Conservation (phyloP, 164 flowering plant species). For the Liquidambar formosana region DNA sequence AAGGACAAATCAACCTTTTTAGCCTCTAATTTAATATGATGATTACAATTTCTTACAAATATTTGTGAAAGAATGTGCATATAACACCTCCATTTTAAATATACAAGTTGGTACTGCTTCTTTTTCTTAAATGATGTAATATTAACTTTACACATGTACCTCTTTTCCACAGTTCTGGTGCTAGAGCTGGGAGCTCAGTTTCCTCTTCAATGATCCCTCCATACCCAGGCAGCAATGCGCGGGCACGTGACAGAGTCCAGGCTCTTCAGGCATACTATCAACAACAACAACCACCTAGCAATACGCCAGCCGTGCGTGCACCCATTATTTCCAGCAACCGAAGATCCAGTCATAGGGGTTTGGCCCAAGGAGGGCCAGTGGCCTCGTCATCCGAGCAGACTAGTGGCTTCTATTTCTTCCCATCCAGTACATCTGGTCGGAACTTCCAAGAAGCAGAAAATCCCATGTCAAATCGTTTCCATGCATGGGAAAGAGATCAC, state of each 20-base stretch:
- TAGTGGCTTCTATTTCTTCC: constrained; percentile 53
- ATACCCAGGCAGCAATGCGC: constrained; percentile 74
- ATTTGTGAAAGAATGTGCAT: too few species aligned
- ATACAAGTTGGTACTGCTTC: too few species aligned
- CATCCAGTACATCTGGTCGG: constrained; percentile 57
- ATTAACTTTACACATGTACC: not conserved
- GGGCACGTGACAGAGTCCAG: constrained; percentile 64
- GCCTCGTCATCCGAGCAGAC: constrained; percentile 65
- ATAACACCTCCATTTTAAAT: too few species aligned
- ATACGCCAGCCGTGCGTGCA: constrained; percentile 40
- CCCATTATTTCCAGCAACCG: constrained; percentile 40
- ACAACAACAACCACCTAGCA: constrained; percentile 46
- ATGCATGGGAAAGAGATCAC: constrained; percentile 80
- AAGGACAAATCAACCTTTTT: too few species aligned
- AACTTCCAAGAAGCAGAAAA: constrained; percentile 64
- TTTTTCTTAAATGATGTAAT: not conserved
- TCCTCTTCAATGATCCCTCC: constrained; percentile 62
- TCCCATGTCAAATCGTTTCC: constrained; percentile 43
- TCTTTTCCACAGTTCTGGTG: constrained; percentile 38
- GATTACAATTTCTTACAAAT: too few species aligned
- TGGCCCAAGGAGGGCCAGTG: constrained; percentile 40
- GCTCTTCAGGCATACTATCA: constrained; percentile 77
- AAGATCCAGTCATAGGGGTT: constrained; percentile 54
- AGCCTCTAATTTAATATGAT: too few species aligned
- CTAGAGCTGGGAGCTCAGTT: constrained; percentile 61